Conservation (phyloP, 768 basidiomycete species). For the Tremella yokohamensis region DNA sequence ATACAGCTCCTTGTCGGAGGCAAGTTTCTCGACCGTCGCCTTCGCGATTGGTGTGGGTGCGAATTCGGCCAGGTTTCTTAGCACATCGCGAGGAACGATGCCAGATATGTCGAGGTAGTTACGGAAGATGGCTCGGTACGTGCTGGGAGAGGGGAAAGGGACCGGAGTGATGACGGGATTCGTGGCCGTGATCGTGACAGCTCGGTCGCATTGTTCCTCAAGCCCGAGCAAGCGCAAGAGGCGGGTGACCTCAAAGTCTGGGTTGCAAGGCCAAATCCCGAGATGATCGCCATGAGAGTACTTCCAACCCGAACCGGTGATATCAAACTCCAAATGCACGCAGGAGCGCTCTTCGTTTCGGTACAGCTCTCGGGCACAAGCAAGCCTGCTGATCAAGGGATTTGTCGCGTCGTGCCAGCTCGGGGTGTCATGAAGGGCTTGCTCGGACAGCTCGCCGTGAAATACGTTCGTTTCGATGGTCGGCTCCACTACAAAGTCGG, state of each 20-base stretch:
- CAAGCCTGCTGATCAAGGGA: no score
- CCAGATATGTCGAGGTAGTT: conserved; percentile 97
- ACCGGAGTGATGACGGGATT: conserved; percentile 97
- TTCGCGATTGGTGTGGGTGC: no score
- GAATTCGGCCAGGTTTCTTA: no score
- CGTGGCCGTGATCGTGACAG: conserved; percentile 91
- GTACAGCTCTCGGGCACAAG: conserved; percentile 72
- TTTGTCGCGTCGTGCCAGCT: conserved; percentile 95
- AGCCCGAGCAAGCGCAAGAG: conserved; percentile 82
- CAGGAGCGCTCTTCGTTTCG: conserved; percentile 74
- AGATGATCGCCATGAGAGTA: conserved; percentile 99
- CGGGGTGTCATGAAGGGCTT: no score
- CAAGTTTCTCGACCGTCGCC: no score
- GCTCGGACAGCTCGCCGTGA: conserved; percentile 83
- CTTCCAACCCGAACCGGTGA: conserved; percentile 91
- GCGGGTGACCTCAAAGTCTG: conserved; percentile 85
- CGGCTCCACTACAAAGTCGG: conserved; percentile 90
- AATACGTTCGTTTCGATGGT: conserved; percentile 65
- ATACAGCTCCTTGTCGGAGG: no score
- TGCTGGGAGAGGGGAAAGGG: conserved; percentile 96
- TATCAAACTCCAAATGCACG: conserved; percentile 88
- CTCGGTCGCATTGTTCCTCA: conserved; percentile 48
- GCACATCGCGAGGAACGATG: conserved; percentile 78
- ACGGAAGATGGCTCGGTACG: conserved; percentile 84
- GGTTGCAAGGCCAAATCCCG: conserved; percentile 94